phyloP scores from a whole-genome alignment of 2,329 filamentous ascomycete genomes.

The Sarocladium kiliense region DNA sequence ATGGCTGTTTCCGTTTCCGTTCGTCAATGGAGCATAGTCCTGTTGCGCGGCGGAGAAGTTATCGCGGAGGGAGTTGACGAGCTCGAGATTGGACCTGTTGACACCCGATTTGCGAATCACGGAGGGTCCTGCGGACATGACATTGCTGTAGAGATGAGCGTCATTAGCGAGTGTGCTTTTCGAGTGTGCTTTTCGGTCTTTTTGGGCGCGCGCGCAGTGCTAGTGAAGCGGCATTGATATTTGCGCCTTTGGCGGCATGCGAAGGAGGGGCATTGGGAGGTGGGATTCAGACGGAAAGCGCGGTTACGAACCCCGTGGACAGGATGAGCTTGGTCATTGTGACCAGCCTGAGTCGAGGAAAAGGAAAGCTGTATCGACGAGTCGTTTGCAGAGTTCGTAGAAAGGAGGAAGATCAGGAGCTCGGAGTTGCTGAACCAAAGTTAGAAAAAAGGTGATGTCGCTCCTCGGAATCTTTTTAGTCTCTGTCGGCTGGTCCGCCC shows the following conservation, averaged over 20 bases:
- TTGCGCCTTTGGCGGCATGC: not conserved
- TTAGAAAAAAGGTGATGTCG: not conserved
- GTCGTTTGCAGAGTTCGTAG: not conserved
- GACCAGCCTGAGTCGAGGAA: conserved; percentile 9
- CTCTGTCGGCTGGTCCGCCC: not conserved
- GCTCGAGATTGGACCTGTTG: conserved; percentile 86
- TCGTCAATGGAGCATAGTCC: conserved; percentile 39
- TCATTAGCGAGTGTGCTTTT: not conserved
- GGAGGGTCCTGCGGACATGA: conserved; percentile 78
- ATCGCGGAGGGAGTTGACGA: conserved; percentile 79
- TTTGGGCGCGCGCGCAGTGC: not conserved
- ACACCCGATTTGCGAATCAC: conserved; percentile 74
- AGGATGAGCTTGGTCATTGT: conserved; percentile 74
- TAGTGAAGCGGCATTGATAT: not conserved
- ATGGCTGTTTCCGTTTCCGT: conserved; percentile 25
- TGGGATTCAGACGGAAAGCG: conserved; percentile 9
- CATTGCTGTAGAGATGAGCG: conserved; percentile 51
- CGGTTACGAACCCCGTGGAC: conserved; percentile 63
- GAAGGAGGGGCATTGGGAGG: not conserved
- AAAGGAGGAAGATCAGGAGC: not conserved
- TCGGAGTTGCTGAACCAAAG: not conserved
- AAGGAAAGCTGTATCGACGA: not conserved
- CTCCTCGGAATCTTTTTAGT: not conserved
- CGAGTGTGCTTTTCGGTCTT: no score
- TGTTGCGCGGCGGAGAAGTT: conserved; percentile 75